Percentiles rank a stretch among this genome's conserved stretches.
These are phyloP conservation scores for Penicillium digitatum DNA, from an alignment of 2,329 filamentous ascomycete species.

Conservation along the genomic window DNA sequence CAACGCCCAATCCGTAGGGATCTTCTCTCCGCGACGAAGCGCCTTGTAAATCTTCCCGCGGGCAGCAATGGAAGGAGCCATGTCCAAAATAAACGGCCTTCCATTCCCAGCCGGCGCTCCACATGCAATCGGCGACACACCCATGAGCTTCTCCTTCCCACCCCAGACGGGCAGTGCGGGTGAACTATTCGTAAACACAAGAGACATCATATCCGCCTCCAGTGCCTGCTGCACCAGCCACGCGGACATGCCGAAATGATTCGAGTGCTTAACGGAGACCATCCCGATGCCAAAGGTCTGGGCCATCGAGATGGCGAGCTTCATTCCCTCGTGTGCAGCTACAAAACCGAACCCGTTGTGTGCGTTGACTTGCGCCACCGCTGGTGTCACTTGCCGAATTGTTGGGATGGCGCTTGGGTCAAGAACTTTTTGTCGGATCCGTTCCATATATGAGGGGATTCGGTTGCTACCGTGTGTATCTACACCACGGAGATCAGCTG, in stretches of 20 bases:
- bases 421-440: constrained; percentile 66
- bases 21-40: constrained; percentile 40
- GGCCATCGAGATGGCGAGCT: constrained; percentile 63
- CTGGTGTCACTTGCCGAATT: constrained; percentile 62
- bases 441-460: constrained; percentile 71
- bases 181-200: constrained; percentile 69
- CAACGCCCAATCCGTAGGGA: constrained; percentile 63
- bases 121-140: constrained; percentile 68
- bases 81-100: constrained; percentile 54
- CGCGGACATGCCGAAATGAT: constrained; percentile 79
- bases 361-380: constrained; percentile 64
- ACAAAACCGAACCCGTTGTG: constrained; percentile 74
- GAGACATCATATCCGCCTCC: constrained; percentile 65
- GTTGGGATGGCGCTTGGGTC: constrained; percentile 57
- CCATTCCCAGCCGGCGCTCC: constrained; percentile 64
- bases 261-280: constrained; percentile 70
- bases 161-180: constrained; percentile 70
- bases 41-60: constrained; percentile 48
- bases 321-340: constrained; percentile 64
- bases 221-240: constrained; percentile 76
- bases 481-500: constrained; percentile 72
- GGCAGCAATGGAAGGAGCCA: constrained; percentile 46
- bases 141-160: constrained; percentile 64
- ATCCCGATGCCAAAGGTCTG: constrained; percentile 66
- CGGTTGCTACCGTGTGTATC: constrained; percentile 77